Conservation (phyloP, 1,284 basidiomycete genomes). For the Ustanciosporium gigantosporum region DNA sequence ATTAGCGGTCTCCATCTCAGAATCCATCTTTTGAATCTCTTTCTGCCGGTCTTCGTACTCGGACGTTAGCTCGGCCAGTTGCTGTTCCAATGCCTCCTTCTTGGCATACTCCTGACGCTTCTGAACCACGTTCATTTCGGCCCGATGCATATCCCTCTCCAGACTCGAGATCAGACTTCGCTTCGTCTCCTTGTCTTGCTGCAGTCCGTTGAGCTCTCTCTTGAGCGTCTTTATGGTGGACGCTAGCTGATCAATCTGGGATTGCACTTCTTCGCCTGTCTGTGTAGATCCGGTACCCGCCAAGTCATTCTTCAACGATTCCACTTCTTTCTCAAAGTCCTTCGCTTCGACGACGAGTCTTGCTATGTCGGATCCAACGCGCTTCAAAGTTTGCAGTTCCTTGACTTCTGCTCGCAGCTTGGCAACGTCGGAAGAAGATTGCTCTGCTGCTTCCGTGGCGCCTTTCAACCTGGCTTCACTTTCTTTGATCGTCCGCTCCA, state of each 20-base stretch:
- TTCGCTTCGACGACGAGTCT: conserved; percentile 25
- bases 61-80: conserved; percentile 65
- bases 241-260: conserved; percentile 40
- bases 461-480: conserved; percentile 62
- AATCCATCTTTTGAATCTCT: conserved; percentile 64
- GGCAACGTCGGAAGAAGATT: conserved; percentile 17
- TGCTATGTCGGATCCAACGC: conserved; percentile 34
- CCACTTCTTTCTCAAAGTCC: conserved; percentile 30
- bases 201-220: conserved; percentile 41
- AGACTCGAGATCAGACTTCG: conserved; percentile 31
- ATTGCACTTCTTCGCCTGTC: conserved; percentile 48
- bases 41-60: conserved; percentile 64
- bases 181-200: conserved; percentile 43
- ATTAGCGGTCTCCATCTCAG: conserved; percentile 69
- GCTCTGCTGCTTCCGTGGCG: conserved; percentile 53
- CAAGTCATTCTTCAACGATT: conserved; percentile 39
- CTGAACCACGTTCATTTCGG: conserved; percentile 62
- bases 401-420: conserved; percentile 29
- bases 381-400: conserved; percentile 32
- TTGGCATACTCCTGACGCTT: conserved; percentile 42
- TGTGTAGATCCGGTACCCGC: conserved; percentile 37
- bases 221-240: conserved; percentile 44
- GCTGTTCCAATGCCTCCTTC: conserved; percentile 25
- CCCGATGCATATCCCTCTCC: conserved; percentile 37
- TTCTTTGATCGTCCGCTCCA: conserved; percentile 71